These are phyloP conservation scores for Colletotrichum sp. DNA, from an alignment of 2,329 filamentous ascomycete species.

Conservation along the genomic window DNA sequence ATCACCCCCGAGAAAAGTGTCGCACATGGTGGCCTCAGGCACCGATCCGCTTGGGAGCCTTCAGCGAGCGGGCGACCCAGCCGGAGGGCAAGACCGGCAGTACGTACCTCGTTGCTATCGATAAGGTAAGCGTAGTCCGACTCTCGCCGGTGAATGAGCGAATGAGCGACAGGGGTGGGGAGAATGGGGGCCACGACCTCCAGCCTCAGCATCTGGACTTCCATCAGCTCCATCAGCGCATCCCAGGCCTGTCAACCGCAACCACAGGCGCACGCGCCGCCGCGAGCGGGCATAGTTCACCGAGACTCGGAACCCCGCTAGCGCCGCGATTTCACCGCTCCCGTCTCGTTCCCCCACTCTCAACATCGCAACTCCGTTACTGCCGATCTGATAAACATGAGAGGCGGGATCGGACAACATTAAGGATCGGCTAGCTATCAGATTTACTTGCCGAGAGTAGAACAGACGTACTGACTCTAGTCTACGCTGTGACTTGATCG, in stretches of 20 bases:
- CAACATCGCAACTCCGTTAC: not conserved
- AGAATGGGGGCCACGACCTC: not conserved
- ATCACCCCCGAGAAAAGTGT: conserved; percentile 15
- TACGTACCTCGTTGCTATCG: not conserved
- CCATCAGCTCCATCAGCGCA: too few species aligned
- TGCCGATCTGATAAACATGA: not conserved
- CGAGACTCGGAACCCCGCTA: conserved; percentile 18
- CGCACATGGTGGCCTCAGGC: conserved; percentile 10
- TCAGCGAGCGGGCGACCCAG: not conserved
- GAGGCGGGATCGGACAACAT: not conserved
- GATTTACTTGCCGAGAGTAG: not conserved
- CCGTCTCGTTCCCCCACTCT: conserved; percentile 7
- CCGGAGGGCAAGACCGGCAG: not conserved
- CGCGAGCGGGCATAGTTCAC: conserved; percentile 5
- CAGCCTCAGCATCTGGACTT: not conserved
- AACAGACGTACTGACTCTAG: not conserved
- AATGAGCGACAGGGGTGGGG: not conserved
- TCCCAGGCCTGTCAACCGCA: not conserved
- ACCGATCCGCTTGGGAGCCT: not conserved
- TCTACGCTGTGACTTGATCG: not conserved
- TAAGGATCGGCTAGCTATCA: not conserved
- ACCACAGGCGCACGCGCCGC: not conserved
- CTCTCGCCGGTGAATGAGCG: not conserved
- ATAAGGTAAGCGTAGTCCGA: not conserved
- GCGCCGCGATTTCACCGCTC: not conserved